Evolutionary conservation across 331 rosid species (phyloP).

Genomic region (Pyrus hybrid): DNA sequence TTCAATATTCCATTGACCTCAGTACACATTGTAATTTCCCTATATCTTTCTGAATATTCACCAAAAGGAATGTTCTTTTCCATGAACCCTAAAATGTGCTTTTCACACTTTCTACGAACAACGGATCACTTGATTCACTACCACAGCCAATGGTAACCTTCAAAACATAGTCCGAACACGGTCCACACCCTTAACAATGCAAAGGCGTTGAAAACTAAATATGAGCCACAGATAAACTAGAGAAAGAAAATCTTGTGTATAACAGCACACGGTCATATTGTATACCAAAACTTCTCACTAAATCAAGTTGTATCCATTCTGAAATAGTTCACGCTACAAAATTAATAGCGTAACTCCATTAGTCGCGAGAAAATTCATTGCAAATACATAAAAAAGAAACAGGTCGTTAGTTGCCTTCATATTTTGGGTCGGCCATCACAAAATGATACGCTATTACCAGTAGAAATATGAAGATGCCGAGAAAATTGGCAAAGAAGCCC

Average conservation of each 20-base stretch:
- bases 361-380: neutral
- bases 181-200: neutral
- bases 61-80: neutral
- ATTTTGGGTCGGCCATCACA: conserved; percentile 88
- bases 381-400: neutral
- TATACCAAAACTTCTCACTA: neutral
- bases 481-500: conserved; percentile 93
- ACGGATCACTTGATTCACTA: neutral
- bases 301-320: conserved; percentile 17
- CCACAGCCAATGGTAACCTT: neutral
- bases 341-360: neutral
- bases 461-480: conserved; percentile 82
- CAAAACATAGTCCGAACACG: neutral
- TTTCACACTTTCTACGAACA: neutral
- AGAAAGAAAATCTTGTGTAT: neutral
- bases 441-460: conserved; percentile 84
- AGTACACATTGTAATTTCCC: neutral
- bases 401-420: conserved; percentile 55
- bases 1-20: neutral
- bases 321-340: conserved; percentile 26
- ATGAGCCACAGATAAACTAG: neutral
- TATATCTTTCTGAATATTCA: neutral
- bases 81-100: neutral
- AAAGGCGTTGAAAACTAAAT: neutral
- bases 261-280: neutral